Evolutionary conservation across 345 rosid species (phyloP), one percentile per base, ranked within the genome.

Genomic region (Erodium maritimum): DNA sequence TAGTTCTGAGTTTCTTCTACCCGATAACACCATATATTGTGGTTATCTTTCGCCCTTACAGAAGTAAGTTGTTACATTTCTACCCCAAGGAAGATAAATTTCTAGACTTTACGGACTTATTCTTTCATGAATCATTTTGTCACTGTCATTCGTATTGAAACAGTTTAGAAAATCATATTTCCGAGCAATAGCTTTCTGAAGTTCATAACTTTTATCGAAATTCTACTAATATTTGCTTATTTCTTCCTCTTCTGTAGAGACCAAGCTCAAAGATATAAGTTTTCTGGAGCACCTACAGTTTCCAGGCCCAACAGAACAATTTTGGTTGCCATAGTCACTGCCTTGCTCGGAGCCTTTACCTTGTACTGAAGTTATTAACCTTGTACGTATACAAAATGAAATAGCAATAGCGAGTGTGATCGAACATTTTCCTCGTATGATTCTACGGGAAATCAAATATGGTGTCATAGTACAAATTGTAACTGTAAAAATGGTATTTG

Each of bases 41-140:
- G 97, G 97, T 21, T 61, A 78, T 23, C 86, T 91, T 34, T 85
- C 95, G 34, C 66, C 89, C 5, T 74, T 91, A 52, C 97, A 91
- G 61, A 84, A 64, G 97, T 87, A 85, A 79, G 85, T 58, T 62
- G 42, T 67, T 59, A 57, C 54, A 54, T 29, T 29, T 11, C 5
- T n/a, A n/a, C n/a, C n/a, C n/a, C n/a, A n/a, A n/a, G n/a, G n/a
- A n/a, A n/a, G n/a, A n/a, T n/a, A n/a, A n/a, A n/a, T n/a, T n/a
- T n/a, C n/a, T n/a, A n/a, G n/a, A n/a, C n/a, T n/a, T n/a, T n/a
- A n/a, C n/a, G n/a, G n/a, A n/a, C n/a, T n/a, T n/a, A n/a, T 6
- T 29, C 37, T 29, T 29, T 4, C 37, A 29, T 3, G 0, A 1
- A 11, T 29, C 37, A 5, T 29, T 3, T 29, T 5, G 37, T 29